Conservation (phyloP, 164 flowering plant species). For the Magnolia officinalis region DNA sequence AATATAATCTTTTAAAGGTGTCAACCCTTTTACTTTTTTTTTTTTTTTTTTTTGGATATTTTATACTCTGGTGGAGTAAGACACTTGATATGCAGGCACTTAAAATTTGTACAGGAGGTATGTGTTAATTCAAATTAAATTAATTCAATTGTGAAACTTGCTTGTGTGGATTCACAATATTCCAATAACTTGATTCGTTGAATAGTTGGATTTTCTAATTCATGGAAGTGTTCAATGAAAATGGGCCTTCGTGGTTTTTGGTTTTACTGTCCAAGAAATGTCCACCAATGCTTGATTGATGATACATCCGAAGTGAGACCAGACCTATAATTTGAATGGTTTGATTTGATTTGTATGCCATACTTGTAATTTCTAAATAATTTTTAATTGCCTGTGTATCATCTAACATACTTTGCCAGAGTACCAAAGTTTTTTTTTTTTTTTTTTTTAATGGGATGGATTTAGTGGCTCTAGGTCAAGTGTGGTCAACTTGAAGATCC, state of each 20-base stretch:
- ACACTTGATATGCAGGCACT: not conserved
- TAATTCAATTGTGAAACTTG: too few relatives aligned
- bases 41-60: not conserved
- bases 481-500: constrained; percentile 5
- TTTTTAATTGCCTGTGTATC: too few relatives aligned
- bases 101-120: not conserved
- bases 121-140: too few relatives aligned
- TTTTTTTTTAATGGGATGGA: not conserved
- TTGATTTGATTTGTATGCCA: not conserved
- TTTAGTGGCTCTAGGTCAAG: not conserved
- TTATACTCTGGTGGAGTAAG: not conserved
- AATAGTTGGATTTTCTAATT: too few relatives aligned
- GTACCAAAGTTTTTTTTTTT: too few relatives aligned
- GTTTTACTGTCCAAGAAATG: not conserved
- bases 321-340: not conserved
- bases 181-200: not conserved
- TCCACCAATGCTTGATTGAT: too few relatives aligned
- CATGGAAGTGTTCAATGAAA: not conserved
- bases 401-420: too few relatives aligned
- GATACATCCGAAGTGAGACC: not conserved
- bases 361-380: too few relatives aligned
- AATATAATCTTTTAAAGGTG: not conserved
- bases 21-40: not conserved
- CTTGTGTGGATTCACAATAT: not conserved
- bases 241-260: not conserved